Conservation (phyloP, 2,329 filamentous ascomycete species). For the Paraphoma sp. region DNA sequence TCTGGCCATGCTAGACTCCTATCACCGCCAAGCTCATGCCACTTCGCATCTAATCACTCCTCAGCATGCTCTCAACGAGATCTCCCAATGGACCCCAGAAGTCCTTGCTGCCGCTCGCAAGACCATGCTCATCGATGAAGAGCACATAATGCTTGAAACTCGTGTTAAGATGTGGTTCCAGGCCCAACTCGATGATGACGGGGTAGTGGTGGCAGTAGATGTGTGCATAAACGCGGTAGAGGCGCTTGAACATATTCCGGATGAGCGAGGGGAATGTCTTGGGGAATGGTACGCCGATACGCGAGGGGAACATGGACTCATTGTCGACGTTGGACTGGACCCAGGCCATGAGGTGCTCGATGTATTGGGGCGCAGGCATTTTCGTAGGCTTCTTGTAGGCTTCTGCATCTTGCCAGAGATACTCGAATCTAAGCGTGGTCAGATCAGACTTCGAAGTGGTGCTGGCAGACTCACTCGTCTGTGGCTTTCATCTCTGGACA, state of each 20-base stretch:
- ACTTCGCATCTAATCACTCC: slow-evolving; percentile 70
- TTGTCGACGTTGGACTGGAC: slow-evolving; percentile 96
- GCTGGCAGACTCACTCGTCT: slow-evolving; percentile 73
- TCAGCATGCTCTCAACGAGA: slow-evolving; percentile 96
- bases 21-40: neutral
- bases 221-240: slow-evolving; percentile 97
- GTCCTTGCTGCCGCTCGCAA: slow-evolving; percentile 87
- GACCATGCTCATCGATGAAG: slow-evolving; percentile 94
- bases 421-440: slow-evolving; percentile 76
- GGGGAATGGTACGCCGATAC: slow-evolving; percentile 93
- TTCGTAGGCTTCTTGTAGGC: slow-evolving; percentile 96
- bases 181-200: slow-evolving; percentile 89
- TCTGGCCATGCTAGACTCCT: neutral
- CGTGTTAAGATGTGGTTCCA: slow-evolving; percentile 97
- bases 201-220: slow-evolving; percentile 99
- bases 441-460: neutral
- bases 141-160: slow-evolving; percentile 99
- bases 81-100: slow-evolving; percentile 97
- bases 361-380: slow-evolving; percentile 96
- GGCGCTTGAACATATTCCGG: slow-evolving; percentile 98
- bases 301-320: slow-evolving; percentile 90
- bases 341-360: slow-evolving; percentile 97
- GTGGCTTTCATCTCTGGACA: slow-evolving; percentile 99
- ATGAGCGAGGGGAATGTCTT: slow-evolving; percentile 90
- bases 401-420: slow-evolving; percentile 97